Conservation (phyloP, 768 basidiomycete species). For the Leccinellum rugosiceps region DNA sequence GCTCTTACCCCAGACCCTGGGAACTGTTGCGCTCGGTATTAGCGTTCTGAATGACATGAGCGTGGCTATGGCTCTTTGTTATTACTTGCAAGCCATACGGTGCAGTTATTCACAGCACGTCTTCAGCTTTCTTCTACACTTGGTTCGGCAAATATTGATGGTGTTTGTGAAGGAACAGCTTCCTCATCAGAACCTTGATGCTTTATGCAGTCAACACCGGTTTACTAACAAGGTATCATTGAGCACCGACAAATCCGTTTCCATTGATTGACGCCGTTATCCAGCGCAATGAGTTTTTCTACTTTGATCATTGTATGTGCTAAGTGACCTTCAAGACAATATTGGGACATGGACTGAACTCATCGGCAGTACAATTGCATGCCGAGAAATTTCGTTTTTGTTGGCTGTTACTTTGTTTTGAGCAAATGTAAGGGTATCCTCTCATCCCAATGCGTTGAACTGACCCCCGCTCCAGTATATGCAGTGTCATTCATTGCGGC, state of each 20-base stretch:
- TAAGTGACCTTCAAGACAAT: not conserved
- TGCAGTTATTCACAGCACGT: slow-evolving; percentile 46
- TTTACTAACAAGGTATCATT: slow-evolving; percentile 51
- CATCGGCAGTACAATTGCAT: slow-evolving; percentile 50
- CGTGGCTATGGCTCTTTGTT: slow-evolving; percentile 51
- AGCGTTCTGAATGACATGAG: slow-evolving; percentile 50
- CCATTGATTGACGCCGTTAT: not conserved
- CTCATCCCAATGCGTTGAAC: not conserved
- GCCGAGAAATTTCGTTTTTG: slow-evolving; percentile 55
- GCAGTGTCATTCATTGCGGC: slow-evolving; percentile 64
- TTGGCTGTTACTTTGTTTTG: slow-evolving; percentile 59
- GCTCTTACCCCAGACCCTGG: slow-evolving; percentile 39
- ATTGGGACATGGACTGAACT: not conserved
- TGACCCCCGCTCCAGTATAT: slow-evolving; percentile 41
- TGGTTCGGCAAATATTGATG: slow-evolving; percentile 5
- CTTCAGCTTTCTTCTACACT: not conserved
- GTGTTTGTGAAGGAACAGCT: slow-evolving; percentile 41
- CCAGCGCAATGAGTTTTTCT: slow-evolving; percentile 35
- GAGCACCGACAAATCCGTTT: not conserved
- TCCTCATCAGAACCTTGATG: slow-evolving; percentile 51
- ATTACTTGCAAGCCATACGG: slow-evolving; percentile 51
- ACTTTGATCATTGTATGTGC: slow-evolving; percentile 54
- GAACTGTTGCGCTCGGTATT: slow-evolving; percentile 43
- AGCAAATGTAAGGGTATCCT: slow-evolving; percentile 52
- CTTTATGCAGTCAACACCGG: slow-evolving; percentile 64